Base-by-base conservation (phyloP, 73 alveolate genomes). In the Symbiodinium natans region DNA sequence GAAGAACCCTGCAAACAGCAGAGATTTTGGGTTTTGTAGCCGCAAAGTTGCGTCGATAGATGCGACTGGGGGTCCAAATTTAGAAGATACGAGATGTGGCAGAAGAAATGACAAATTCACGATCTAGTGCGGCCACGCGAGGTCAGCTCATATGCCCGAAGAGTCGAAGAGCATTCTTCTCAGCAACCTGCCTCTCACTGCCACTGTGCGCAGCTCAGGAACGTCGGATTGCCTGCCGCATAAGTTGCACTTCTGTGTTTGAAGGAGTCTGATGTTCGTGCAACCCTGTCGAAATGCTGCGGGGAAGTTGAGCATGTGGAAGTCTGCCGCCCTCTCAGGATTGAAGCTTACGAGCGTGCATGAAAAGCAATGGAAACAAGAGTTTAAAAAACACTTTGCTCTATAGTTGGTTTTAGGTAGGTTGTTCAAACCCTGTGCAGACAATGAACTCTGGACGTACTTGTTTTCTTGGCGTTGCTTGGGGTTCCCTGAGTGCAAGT, bases 181-280 rank as follows among this genome's bases (percentile, higher is more conserved):
- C 7, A 89, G 86, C 95, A 89, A 89, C 95, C 11, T 89, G 74
- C 95, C 95, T 17, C 46, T 63, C 5, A 36, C 41, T 29, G 46
- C 33, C 13, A 75, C 41, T 31, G 86, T 17, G 86, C 11, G 41
- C 48, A 75, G 86, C 48, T 31, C 52, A 34, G 86, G 13, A 15
- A 11, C 11, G 41, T 31, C 39, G 33, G 27, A 52, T 17, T 71
- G 39, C 83, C 3, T 27, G 8, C 34, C 52, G 38, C 59, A 42
- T 33, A 43, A 38, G 93, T 15, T 27, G 80, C 42, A 43, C 21
- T 31, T 42, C 21, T 41, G 36, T 29, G 38, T 11, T 43, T 4
- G 59, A 9, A n/a, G 73, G 34, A 39, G 27, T 8, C 90, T 23
- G 34, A 23, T 25, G 43, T 83, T 11, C 75, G 23, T 9, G 77